Conservation (phyloP, 139 green algal genomes). For the Trebouxia sp. region DNA sequence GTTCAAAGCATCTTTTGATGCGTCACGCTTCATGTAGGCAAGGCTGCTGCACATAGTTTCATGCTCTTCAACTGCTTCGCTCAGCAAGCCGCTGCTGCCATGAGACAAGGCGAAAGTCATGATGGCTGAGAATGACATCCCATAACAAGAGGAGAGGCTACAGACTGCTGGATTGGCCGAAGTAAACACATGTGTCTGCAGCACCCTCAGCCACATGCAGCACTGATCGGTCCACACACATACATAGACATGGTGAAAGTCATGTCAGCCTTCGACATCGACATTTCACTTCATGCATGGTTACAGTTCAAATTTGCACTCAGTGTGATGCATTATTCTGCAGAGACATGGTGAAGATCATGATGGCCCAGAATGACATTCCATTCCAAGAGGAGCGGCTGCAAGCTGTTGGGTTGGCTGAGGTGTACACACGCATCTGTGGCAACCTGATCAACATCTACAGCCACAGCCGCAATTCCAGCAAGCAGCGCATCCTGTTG, state of each 20-base stretch:
- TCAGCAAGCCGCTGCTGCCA: too few relatives aligned
- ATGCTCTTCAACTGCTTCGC: too few relatives aligned
- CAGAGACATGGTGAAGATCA: neutral
- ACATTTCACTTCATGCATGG: neutral
- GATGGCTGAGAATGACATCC: neutral
- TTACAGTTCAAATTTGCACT: too few relatives aligned
- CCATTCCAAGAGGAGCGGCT: neutral
- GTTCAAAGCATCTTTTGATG: neutral
- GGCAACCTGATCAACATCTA: slow-evolving; percentile 66
- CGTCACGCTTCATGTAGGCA: neutral
- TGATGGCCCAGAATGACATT: slow-evolving; percentile 16
- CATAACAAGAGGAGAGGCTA: neutral
- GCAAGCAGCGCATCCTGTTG: slow-evolving; percentile 23
- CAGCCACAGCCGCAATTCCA: slow-evolving; percentile 27
- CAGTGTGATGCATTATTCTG: too few relatives aligned
- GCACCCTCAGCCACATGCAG: too few relatives aligned
- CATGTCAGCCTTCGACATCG: neutral
- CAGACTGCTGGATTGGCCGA: neutral
- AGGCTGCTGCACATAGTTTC: neutral
- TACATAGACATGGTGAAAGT: neutral
- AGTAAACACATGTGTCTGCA: neutral
- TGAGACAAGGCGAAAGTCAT: neutral
- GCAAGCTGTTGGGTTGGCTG: neutral
- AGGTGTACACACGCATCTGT: slow-evolving; percentile 51
- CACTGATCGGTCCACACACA: too few relatives aligned